Base-by-base conservation (phyloP, 2,329 filamentous ascomycete species). In the Scedosporium boydii region DNA sequence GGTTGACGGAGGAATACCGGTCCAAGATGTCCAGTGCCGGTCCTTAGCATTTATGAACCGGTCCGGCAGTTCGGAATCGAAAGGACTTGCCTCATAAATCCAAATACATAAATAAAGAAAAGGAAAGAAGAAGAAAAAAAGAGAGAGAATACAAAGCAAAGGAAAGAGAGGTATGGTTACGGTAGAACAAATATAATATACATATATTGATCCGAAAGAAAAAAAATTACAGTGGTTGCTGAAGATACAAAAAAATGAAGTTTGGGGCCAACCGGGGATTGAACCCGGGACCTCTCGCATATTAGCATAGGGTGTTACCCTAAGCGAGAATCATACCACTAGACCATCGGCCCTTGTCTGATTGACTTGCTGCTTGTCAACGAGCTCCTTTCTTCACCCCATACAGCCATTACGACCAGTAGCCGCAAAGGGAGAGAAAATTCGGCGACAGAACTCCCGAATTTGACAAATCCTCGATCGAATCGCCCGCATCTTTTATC, bases 281-380 rank as follows among this genome's bases (percentile, higher is more conserved):
- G 57, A 59, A 23, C 57, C 27, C 27, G 57, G 55, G 29, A 34
- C 26, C 26, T 58, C 26, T 38, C 55, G 55, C 29, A 58, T 18
- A 16, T 38, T 9, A 58, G 55, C 55, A 34, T 7, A 34, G 55
- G 55, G 55, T 58, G 18, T 58, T 41, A 72, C 83, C 83, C 84
- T 86, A 86, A 86, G 84, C 83, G 82, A 84, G 83, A 86, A 87
- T 86, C 82, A 86, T 86, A 86, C 83, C 83, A 81, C 83, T 84
- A 85, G 82, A 84, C 82, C 81, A 84, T 58, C 55, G 55, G 55
- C 55, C 55, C 55, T 58, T 58, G 55, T 58, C 51, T 55, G 6
- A 14, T 14, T 3, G 51, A 55, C 51, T 55, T 55, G 51, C 5
- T 55, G 7, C 51, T 55, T 55, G 51, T 18, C 51, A 55, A 23